Base-by-base conservation (phyloP, 192 early-diverging fungal species). In the Gonapodya prolifera region DNA sequence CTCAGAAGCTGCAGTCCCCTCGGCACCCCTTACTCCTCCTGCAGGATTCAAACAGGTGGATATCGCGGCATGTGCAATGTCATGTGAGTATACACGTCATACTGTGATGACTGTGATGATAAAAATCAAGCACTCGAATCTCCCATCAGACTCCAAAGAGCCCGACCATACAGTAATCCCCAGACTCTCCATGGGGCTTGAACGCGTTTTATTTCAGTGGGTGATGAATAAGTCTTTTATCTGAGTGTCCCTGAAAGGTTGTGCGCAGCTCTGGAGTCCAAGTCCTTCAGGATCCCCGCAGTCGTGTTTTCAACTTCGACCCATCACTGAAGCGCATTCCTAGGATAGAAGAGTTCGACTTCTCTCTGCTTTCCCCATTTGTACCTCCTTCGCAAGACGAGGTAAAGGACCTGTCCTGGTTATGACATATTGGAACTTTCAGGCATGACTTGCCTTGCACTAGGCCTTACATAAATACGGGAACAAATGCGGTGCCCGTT, bases 271-370 rank as follows among this genome's bases (percentile, higher is more conserved):
- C 93, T 1, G 95, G 94, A 30, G 90, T 93, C 1, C 94, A 96
- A 61, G 87, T 84, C 71, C 82, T 98, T 23, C 88, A 92, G 80
- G 93, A 96, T 82, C 87, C 92, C 34, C 82, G 89, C 29, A 88
- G 92, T 30, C 83, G 86, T 34, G 87, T 90, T 0, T 95, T 84
- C 83, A 94, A 94, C 78, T 98, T 94, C 82, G 87, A 91, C 29
- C 89, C 92, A 18, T 93, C 88, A 78, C 87, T 98, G 28, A 86
- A 92, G 70, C 81, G 91, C 45, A 92, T 98, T 34, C 89, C 89
- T 23, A 91, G 93, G 69, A 92, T 92, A 2, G 81, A 85, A 23
- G 87, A 94, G 2, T 96, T 98, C 79, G 90, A 96, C 83, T 95
- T 89, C 70, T 85, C 91, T 74, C 90, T 89, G 30, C 78, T 96